A percentile compares a stretch with the other conserved stretches of the same genome.
Conservation (phyloP, 768 basidiomycete species). For the Tricholoma matsutake region DNA sequence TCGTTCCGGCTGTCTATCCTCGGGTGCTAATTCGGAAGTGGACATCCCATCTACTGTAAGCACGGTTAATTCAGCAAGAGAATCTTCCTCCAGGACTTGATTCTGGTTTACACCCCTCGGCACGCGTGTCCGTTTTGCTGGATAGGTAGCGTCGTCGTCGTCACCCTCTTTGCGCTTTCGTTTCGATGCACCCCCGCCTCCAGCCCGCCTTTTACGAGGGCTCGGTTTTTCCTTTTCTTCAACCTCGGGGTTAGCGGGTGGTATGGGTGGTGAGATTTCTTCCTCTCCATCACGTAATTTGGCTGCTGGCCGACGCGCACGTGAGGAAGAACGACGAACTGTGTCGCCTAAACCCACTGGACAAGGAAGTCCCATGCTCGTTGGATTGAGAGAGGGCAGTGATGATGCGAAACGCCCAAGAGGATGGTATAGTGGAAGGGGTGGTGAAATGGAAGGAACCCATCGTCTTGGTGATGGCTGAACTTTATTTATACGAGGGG, state of each 20-base stretch:
- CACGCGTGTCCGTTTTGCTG: constrained; percentile 62
- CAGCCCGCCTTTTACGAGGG: constrained; percentile 46
- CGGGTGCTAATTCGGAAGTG: constrained; percentile 28
- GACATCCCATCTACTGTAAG: constrained; percentile 20
- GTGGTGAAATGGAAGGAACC: constrained; percentile 31
- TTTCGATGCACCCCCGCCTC: constrained; percentile 44
- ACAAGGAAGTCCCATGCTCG: constrained; percentile 51
- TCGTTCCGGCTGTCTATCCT: constrained; percentile 38
- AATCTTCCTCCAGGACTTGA: constrained; percentile 39
- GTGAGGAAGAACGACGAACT: constrained; percentile 40
- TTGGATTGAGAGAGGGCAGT: constrained; percentile 60
- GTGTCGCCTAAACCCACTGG: constrained; percentile 44
- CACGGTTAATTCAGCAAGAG: constrained; percentile 27
- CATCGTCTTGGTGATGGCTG: constrained; percentile 10
- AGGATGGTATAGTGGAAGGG: constrained; percentile 68
- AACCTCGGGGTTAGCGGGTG: constrained; percentile 33
- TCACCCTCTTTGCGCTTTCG: constrained; percentile 59
- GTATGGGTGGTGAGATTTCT: constrained; percentile 23
- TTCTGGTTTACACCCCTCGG: constrained; percentile 39
- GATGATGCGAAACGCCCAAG: constrained; percentile 61
- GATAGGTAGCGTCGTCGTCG: constrained; percentile 65
- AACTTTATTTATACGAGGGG: background rate
- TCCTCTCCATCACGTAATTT: constrained; percentile 51
- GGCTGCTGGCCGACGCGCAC: constrained; percentile 43
- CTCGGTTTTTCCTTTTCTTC: constrained; percentile 43